Evolutionary conservation across 2,329 filamentous ascomycete genomes (phyloP), one percentile per base, ranked within the genome.

Genomic region (Hypoxylon sp.): DNA sequence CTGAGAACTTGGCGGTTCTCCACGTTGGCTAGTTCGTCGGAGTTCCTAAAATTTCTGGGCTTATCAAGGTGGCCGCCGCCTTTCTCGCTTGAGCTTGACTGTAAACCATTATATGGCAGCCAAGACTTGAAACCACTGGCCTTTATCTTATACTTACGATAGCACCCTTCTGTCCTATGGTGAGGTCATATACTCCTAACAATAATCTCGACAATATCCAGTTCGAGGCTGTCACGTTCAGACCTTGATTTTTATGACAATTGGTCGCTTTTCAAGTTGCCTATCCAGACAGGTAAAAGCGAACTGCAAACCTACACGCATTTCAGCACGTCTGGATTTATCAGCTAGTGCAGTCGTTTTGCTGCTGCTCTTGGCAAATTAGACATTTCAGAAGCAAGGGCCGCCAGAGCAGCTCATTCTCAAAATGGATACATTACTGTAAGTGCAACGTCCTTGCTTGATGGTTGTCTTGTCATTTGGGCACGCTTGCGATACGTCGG

Each of bases 371-470:
- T 46, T 54, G 26, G 53, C 48, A 40, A 26, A 18, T 36, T 49
- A 49, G 28, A 40, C 32, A 50, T 36, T 5, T 40, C n/a, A 49
- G 61, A 44, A 54, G 52, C 33, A 49, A 68, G 36, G 38, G 20
- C 50, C 46, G 28, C 26, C 22, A 18, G 33, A 53, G 26, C 30
- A 44, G 48, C 32, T 28, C 28, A 18, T 48, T 53, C 22, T 53
- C 70, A 74, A 56, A 58, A 89, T 89, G 87, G 87, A 89, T 76
- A 89, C 87, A 63, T 77, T 89, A 73, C 80, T 89, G 85, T 88
- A 81, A 79, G 86, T 85, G 56, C 20, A 66, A 63, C 61, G 38
- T 61, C 44, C 58, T 65, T 56, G 57, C 45, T 64, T 67, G 44
- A 57, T 63, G 60, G n/a, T 58, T 65, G 46, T 51, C 46, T 55